Percentiles rank a stretch among this genome's conserved stretches.
phyloP scores from a whole-genome alignment of 768 basidiomycete genomes.

The Termitomyces sp. region DNA sequence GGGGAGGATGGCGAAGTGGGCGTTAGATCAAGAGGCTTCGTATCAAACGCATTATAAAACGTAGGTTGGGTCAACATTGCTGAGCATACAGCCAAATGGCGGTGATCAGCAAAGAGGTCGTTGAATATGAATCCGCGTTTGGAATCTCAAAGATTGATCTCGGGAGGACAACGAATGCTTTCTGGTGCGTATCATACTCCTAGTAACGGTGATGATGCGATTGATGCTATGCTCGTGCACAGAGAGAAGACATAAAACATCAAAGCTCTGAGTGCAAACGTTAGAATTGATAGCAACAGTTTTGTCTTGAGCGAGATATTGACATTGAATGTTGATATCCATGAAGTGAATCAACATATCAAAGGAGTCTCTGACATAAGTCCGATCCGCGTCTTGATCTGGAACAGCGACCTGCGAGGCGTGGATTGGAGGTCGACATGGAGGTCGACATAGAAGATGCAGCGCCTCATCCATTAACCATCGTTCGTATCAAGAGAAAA shows the following conservation, averaged over 20 bases:
- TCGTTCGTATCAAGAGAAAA: constrained; percentile 79
- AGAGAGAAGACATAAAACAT: background rate
- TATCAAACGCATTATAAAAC: background rate
- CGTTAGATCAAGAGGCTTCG: background rate
- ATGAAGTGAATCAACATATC: too few relatives aligned
- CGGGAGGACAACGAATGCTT: background rate
- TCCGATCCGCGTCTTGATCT: background rate
- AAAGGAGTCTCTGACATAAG: background rate
- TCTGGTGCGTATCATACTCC: background rate
- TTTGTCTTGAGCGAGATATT: background rate
- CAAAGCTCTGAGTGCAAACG: background rate
- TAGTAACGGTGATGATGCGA: background rate
- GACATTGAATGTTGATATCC: background rate
- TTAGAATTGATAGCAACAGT: background rate
- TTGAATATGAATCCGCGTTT: background rate
- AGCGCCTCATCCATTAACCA: constrained; percentile 48
- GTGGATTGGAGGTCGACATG: constrained; percentile 16
- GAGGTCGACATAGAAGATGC: constrained; percentile 22
- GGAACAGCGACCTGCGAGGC: background rate
- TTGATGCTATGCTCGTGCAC: background rate
- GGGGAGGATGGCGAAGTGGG: background rate
- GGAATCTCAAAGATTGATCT: background rate
- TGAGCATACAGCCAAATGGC: background rate
- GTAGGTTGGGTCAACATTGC: background rate
- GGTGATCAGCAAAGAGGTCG: background rate